Evolutionary conservation across 257 asterid genomes (phyloP), one percentile per base, ranked within the genome.

Genomic region (Misopates orontium): DNA sequence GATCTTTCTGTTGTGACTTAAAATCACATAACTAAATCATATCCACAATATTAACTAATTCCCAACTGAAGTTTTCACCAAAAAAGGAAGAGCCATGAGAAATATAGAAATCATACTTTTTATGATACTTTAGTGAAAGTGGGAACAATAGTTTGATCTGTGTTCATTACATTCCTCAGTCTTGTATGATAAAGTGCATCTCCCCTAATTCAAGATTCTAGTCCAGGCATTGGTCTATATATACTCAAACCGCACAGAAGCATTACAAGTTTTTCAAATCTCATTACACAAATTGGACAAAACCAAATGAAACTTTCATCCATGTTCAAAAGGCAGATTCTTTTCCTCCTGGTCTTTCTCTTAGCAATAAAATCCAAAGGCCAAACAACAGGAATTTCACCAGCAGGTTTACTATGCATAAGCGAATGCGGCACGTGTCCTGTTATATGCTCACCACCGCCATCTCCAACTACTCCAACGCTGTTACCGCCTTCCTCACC

Each of bases 361-460:
- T 47, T 73, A 51, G 20, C 58, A 49, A 52, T 77, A 52, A 56
- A 39, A 60, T 83, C 85, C 12, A 16, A 70, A 8, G 17, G 19
- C 42, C 87, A 82, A 66, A 59, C 77, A 16, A n/a, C n/a, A 23
- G 48, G 36, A 52, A 17, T n/a, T 14, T 75, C 86, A 12, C 56
- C 76, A 6, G 55, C 78, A 22, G 75, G 82, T 59, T 63, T 84
- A 69, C 67, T 86, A 15, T 91, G 96, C 79, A 83, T 88, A 4
- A 88, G 93, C 68, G 93, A 88, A 7, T 88, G 96, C 44, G 74
- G 52, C 15, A 75, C 91, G 0, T 91, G 97, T 72, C 94, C 97
- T 1, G 79, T 76, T 71, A 82, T 83, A 12, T 91, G 97, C 80
- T 86, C 96, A 0, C 79, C 93, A 11, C 95, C 93, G 21, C 88